Evolutionary conservation across 305 asterid species (phyloP).

Genomic region (Stenogyne calaminthoides): DNA sequence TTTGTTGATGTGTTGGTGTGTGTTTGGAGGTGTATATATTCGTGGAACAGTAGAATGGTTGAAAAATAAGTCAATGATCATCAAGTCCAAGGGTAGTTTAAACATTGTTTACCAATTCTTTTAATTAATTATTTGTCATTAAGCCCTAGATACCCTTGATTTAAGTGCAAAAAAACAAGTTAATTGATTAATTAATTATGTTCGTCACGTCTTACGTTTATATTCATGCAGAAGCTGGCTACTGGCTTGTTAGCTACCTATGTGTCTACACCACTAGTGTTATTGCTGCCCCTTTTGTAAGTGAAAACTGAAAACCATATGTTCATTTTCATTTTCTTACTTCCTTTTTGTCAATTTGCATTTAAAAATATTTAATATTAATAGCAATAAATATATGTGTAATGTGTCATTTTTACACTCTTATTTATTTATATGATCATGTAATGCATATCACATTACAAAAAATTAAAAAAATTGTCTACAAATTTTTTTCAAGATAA

Average conservation of each 20-base stretch:
- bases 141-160: slow-evolving; percentile 41
- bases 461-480: no score
- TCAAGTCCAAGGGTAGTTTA: slow-evolving; percentile 40
- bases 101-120: neutral
- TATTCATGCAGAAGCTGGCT: slow-evolving; percentile 15
- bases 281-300: no score
- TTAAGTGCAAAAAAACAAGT: slow-evolving; percentile 11
- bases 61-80: slow-evolving; percentile 44
- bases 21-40: slow-evolving; percentile 21
- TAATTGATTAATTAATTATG: slow-evolving; percentile 19
- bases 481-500: no score
- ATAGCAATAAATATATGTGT: no score
- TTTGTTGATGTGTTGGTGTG: slow-evolving; percentile 26
- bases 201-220: slow-evolving; percentile 35
- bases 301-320: no score
- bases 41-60: slow-evolving; percentile 18
- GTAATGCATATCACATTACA: no score
- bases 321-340: no score
- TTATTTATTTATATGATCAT: no score
- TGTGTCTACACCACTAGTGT: no score
- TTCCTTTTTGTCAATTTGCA: no score
- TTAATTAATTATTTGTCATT: slow-evolving; percentile 33
- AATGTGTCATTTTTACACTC: no score
- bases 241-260: neutral
- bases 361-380: no score